These are phyloP conservation scores for Artomyces pyxidatus DNA, from an alignment of 768 basidiomycete species.

Conservation along the genomic window DNA sequence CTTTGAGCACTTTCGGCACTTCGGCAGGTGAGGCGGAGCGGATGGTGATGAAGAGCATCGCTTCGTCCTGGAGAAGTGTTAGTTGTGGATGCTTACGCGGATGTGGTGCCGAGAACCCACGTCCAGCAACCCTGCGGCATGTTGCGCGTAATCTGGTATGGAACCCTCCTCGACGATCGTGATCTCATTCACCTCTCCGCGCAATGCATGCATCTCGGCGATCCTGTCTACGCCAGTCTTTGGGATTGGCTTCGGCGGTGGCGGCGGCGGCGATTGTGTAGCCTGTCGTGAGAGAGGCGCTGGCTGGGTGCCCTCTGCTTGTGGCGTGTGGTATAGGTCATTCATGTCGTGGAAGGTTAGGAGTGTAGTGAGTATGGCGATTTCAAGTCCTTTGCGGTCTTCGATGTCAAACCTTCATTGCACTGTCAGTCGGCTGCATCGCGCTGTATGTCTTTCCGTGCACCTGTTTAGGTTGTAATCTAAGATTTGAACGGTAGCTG, in stretches of 20 bases:
- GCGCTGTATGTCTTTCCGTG: conserved; percentile 11
- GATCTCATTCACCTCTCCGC: conserved; percentile 71
- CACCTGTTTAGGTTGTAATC: conserved; percentile 82
- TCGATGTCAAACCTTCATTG: conserved; percentile 66
- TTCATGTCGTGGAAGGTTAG: conserved; percentile 71
- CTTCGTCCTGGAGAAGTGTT: conserved; percentile 48
- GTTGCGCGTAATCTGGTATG: conserved; percentile 58
- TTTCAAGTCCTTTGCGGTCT: conserved; percentile 81
- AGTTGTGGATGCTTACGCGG: neutral
- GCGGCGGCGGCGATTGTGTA: conserved; percentile 31
- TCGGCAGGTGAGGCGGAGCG: conserved; percentile 52
- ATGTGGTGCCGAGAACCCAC: conserved; percentile 28
- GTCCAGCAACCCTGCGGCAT: conserved; percentile 55
- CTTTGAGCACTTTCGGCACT: conserved; percentile 72
- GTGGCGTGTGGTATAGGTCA: conserved; percentile 38
- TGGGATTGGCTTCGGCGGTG: conserved; percentile 54
- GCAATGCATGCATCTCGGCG: conserved; percentile 57
- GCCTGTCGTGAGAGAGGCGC: conserved; percentile 5
- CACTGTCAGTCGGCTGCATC: neutral
- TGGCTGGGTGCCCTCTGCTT: neutral
- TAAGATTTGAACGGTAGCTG: conserved; percentile 62
- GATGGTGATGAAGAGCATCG: conserved; percentile 72
- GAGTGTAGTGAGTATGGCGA: conserved; percentile 67
- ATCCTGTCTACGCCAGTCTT: conserved; percentile 64
- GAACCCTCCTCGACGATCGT: conserved; percentile 57